Percentiles rank a stretch among this genome's conserved stretches.
phyloP scores from a whole-genome alignment of 352 stramenopile species.

The Phytophthora chlamydospora region DNA sequence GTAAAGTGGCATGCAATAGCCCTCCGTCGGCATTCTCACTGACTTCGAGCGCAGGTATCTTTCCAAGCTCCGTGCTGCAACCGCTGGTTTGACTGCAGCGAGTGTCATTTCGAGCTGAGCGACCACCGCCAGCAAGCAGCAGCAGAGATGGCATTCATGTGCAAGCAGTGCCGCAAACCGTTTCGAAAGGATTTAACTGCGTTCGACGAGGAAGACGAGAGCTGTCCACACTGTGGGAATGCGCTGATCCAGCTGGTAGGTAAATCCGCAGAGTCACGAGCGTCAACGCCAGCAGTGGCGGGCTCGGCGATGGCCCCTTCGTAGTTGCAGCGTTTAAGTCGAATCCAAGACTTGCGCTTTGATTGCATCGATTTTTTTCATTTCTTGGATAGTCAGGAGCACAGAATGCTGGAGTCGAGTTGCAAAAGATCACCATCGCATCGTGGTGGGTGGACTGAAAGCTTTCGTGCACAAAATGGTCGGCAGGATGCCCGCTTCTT shows the following conservation, averaged over 20 bases:
- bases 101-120: conserved; percentile 75
- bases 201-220: conserved; percentile 61
- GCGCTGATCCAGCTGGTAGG: conserved; percentile 39
- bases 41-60: conserved; percentile 41
- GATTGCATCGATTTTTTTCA: neutral
- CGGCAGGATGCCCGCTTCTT: neutral
- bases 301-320: neutral
- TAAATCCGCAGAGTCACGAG: conserved; percentile 4
- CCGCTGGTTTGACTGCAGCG: conserved; percentile 82
- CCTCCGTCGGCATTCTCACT: neutral
- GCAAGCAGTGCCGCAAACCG: conserved; percentile 66
- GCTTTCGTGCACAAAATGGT: conserved; percentile 1
- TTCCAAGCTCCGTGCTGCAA: conserved; percentile 75
- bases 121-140: conserved; percentile 54
- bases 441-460: neutral
- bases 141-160: conserved; percentile 65
- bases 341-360: neutral
- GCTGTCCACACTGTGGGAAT: conserved; percentile 70
- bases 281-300: conserved; percentile 5
- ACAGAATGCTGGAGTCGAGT: conserved; percentile 1
- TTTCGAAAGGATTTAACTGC: conserved; percentile 69
- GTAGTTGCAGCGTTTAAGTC: neutral
- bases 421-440: no score
- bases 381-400: neutral
- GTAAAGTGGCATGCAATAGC: conserved; percentile 1